A percentile compares a stretch with the other conserved stretches of the same genome.
Conservation (phyloP, 2,329 filamentous ascomycete genomes). For the Teratosphaeria zuluensis region DNA sequence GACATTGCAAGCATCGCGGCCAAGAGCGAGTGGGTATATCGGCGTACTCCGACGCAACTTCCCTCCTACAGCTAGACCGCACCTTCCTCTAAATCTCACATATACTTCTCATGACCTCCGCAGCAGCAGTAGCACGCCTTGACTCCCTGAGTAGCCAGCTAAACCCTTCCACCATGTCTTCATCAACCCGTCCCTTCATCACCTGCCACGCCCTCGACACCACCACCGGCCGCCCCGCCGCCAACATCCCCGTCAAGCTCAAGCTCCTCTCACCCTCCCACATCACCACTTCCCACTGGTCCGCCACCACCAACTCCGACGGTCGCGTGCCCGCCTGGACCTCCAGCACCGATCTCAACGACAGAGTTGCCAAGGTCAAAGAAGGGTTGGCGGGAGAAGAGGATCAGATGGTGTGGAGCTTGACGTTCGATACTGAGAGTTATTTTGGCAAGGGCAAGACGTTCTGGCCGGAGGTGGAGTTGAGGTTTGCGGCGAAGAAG, state of each 20-base stretch:
- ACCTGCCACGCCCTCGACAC: conserved; percentile 86
- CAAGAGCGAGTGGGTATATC: background rate
- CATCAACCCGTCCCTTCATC: conserved; percentile 46
- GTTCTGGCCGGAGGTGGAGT: conserved; percentile 49
- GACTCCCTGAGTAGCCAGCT: background rate
- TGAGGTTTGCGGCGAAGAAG: conserved; percentile 40
- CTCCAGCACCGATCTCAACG: conserved; percentile 32
- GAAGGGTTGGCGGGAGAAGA: conserved; percentile 13
- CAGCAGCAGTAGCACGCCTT: background rate
- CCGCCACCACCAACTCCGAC: conserved; percentile 63
- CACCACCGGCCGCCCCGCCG: conserved; percentile 59
- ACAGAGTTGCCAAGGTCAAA: conserved; percentile 28
- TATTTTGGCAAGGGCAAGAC: conserved; percentile 57
- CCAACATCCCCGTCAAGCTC: conserved; percentile 57
- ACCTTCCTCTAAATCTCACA: background rate
- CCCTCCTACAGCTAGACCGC: background rate
- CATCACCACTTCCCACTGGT: conserved; percentile 41
- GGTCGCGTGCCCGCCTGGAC: conserved; percentile 64
- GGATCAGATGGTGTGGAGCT: conserved; percentile 51
- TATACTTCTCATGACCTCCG: background rate
- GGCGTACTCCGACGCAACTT: background rate
- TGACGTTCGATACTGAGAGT: conserved; percentile 61
- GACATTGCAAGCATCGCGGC: background rate
- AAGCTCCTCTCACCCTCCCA: conserved; percentile 32
- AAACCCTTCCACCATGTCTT: conserved; percentile 6